phyloP scores from a whole-genome alignment of 129 eudicot species.

The Scalesia atractyloides region DNA sequence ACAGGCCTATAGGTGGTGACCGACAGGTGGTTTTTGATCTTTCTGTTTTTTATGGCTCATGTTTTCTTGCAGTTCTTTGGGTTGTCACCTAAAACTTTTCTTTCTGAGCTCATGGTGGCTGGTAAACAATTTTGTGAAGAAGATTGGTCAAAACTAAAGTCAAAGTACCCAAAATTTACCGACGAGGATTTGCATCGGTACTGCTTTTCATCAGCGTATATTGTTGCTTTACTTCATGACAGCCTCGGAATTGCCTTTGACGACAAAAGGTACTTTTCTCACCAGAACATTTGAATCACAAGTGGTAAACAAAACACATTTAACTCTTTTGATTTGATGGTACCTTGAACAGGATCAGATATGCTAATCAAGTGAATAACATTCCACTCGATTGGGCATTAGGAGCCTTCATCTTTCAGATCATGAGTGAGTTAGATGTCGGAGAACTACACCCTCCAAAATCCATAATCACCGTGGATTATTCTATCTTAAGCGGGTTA shows the following conservation, averaged over 20 bases:
- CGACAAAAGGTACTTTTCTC: conserved; percentile 60
- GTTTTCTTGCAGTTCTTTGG: conserved; percentile 66
- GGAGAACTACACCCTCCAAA: conserved; percentile 42
- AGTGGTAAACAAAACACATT: not conserved
- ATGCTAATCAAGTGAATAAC: conserved; percentile 66
- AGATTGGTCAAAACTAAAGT: conserved; percentile 71
- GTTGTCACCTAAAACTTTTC: conserved; percentile 53
- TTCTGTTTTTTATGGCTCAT: conserved; percentile 2
- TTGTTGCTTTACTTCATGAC: conserved; percentile 92
- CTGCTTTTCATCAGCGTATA: conserved; percentile 94
- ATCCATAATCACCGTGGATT: conserved; percentile 30
- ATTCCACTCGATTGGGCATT: conserved; percentile 97
- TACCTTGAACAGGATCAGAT: conserved; percentile 61
- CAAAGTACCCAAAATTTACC: conserved; percentile 45
- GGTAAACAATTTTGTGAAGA: conserved; percentile 84
- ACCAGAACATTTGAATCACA: not conserved
- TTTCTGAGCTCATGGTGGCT: conserved; percentile 68
- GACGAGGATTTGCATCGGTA: conserved; percentile 79
- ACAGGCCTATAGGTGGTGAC: too few relatives aligned
- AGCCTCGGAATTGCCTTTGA: conserved; percentile 79
- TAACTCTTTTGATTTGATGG: conserved; percentile 12
- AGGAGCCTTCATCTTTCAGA: conserved; percentile 87
- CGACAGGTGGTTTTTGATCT: too few relatives aligned
- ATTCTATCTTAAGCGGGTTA: conserved; percentile 38
- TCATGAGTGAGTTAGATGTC: conserved; percentile 31